A percentile compares a stretch with the other conserved stretches of the same genome.
Conservation (phyloP, 345 rosid genomes). For the Rhodamnia rubescens region DNA sequence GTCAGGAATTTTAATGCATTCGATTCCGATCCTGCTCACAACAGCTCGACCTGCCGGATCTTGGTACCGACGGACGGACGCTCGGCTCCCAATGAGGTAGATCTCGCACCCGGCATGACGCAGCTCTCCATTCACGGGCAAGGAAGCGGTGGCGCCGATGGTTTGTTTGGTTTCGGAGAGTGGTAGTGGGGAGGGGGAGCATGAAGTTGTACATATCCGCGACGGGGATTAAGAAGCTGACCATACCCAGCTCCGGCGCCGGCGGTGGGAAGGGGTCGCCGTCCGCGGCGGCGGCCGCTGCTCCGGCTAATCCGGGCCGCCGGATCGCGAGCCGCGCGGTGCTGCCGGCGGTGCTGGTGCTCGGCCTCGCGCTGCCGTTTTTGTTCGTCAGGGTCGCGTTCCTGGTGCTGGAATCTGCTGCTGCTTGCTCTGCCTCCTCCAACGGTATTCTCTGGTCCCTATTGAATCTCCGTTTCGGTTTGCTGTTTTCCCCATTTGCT, state of each 20-base stretch:
- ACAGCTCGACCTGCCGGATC: background rate
- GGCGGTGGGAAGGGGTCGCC: slow-evolving; percentile 20
- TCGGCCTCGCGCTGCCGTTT: slow-evolving; percentile 51
- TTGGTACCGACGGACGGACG: background rate
- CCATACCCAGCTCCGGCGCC: slow-evolving; percentile 32
- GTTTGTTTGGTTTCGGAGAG: background rate
- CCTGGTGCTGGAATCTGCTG: slow-evolving; percentile 64
- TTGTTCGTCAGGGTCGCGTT: slow-evolving; percentile 64
- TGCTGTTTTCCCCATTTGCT: background rate
- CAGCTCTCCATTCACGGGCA: background rate
- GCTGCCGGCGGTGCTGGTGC: slow-evolving; percentile 38
- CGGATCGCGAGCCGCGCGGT: slow-evolving; percentile 43
- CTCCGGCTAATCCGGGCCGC: slow-evolving; percentile 24
- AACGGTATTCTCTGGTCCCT: slow-evolving; percentile 16
- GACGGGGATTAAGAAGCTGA: slow-evolving; percentile 54
- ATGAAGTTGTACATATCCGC: slow-evolving; percentile 76
- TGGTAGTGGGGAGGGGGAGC: slow-evolving; percentile 2
- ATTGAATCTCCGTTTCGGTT: background rate
- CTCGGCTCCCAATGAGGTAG: background rate
- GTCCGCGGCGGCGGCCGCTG: slow-evolving; percentile 4
- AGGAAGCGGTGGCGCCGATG: background rate
- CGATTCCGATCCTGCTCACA: background rate
- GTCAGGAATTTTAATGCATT: background rate
- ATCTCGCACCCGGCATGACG: background rate
- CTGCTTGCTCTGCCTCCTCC: slow-evolving; percentile 45